Percentiles rank a stretch among this genome's conserved stretches.
Conservation (phyloP, 2,329 filamentous ascomycete species). For the Pseudogymnoascus sp. region DNA sequence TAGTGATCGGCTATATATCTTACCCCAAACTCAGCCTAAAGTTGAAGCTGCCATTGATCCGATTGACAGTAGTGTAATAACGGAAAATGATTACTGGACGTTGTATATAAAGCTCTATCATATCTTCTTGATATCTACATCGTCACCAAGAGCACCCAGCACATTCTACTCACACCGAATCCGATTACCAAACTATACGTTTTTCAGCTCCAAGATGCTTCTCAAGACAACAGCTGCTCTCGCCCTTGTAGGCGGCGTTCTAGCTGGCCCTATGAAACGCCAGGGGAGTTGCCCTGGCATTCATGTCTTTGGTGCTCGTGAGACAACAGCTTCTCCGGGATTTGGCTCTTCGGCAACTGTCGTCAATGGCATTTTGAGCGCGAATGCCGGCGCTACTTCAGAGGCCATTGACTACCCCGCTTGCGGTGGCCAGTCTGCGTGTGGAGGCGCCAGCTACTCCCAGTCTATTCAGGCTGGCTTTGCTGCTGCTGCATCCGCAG, state of each 20-base stretch:
- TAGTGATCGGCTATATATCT: background rate
- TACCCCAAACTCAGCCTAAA: conserved; percentile 3
- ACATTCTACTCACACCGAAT: background rate
- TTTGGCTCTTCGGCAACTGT: conserved; percentile 15
- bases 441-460: conserved; percentile 29
- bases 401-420: conserved; percentile 32
- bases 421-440: conserved; percentile 33
- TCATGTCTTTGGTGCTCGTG: conserved; percentile 39
- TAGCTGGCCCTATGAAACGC: background rate
- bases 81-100: background rate
- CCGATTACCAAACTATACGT: background rate
- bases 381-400: conserved; percentile 26
- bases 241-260: background rate
- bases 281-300: conserved; percentile 30
- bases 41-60: background rate
- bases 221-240: background rate
- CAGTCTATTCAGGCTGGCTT: conserved; percentile 44
- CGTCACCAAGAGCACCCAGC: background rate
- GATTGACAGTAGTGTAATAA: background rate
- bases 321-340: conserved; percentile 29
- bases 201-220: background rate
- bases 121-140: background rate
- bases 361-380: conserved; percentile 22
- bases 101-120: background rate
- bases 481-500: conserved; percentile 47